These are phyloP conservation scores for Coelastrella sp. DNA, from an alignment of 139 green algal species.

Conservation along the genomic window DNA sequence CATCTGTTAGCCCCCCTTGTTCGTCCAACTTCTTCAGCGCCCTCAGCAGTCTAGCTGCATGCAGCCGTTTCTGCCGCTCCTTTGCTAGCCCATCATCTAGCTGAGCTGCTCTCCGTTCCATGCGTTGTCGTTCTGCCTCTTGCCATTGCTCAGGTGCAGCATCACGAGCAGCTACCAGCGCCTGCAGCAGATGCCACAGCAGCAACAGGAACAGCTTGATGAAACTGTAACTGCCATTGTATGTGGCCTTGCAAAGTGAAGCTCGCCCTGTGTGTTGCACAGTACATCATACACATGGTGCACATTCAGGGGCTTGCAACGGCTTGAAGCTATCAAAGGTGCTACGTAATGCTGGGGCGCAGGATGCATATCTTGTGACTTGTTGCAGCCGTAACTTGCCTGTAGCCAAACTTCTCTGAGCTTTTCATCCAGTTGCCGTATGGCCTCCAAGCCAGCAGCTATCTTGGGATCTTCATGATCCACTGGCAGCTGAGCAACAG, in stretches of 20 bases:
- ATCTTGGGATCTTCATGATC: conserved; percentile 2
- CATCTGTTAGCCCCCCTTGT: neutral
- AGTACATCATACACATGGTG: neutral
- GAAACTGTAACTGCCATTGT: neutral
- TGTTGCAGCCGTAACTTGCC: neutral
- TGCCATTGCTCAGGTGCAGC: neutral
- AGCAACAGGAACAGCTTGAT: no score
- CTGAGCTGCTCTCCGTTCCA: conserved; percentile 17
- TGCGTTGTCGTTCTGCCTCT: neutral
- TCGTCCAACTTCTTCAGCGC: conserved; percentile 28
- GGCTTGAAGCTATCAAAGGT: no score
- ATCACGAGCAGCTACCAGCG: neutral
- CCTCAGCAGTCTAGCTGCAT: conserved; percentile 30
- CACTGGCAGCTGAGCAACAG: conserved; percentile 27
- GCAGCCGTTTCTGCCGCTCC: conserved; percentile 16
- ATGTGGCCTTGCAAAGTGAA: no score
- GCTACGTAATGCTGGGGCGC: no score
- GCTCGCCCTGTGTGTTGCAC: neutral
- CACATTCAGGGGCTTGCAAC: no score
- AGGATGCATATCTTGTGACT: neutral
- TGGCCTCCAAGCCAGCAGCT: conserved; percentile 19
- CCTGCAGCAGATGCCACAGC: neutral
- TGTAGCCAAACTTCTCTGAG: conserved; percentile 21
- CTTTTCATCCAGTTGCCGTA: conserved; percentile 27
- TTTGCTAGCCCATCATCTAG: conserved; percentile 26